Base-by-base conservation (phyloP, 148 eudicot genomes). In the Amaranthus palmeri region DNA sequence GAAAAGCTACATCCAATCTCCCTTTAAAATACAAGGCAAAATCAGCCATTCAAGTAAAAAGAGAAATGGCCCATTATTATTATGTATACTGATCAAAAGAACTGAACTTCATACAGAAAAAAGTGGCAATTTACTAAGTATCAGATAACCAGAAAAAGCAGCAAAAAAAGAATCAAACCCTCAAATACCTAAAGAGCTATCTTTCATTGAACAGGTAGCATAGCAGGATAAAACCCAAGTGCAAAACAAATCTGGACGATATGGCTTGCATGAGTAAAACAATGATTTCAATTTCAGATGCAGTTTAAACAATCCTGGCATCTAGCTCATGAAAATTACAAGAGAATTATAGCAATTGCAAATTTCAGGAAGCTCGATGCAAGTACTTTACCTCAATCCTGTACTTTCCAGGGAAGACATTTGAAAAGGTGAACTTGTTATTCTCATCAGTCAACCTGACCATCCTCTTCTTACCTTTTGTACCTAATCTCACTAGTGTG, bases 401-500 rank as follows among this genome's bases (percentile, higher is more conserved):
- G 81, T 93, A 89, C 78, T 89, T 93, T 56, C 98, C 98, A 47
- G 98, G 98, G 67, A 93, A 89, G 65, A 93, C 86, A 73, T 89
- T 80, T 25, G 86, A 73, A 80, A 93, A 93, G 45, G 79, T 47
- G 72, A 93, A 93, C 8, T 86, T 84, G 73, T 70, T 74, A 76
- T 78, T 79, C 72, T 82, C 89, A 77, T 87, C 88, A 59, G 85
- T 81, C 86, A 93, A 82, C 70, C 78, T 76, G 77, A 84, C 64
- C 50, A 84, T 81, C 49, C 60, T 82, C 76, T 81, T 87, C 72
- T 77, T 83, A 71, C 82, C 79, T 84, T 77, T 93, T 53, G 83
- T 81, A 72, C 82, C 88, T 82, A 84, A 74, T 77, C 84, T 83
- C 71, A 75, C 74, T 67, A 93, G 92, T 55, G 74, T 80, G 46